Base-by-base conservation (phyloP, 768 basidiomycete species). In the Amanita pallidorosea region DNA sequence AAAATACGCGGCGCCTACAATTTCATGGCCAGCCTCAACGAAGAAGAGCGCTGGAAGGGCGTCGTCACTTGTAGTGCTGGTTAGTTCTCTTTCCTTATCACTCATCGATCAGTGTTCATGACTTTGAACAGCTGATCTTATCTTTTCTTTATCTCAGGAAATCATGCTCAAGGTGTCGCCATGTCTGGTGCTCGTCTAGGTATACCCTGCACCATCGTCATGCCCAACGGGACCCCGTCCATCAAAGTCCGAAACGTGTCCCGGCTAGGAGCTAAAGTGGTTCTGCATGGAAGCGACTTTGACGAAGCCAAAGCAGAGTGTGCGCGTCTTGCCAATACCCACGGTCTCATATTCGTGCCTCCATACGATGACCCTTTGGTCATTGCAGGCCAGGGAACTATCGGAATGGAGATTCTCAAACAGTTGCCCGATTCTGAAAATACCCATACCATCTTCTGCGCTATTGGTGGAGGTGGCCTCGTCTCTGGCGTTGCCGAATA, bases 1-100 rank as follows among this genome's bases (percentile, higher is more conserved):
- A 99, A 99, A 64, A 93, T 98, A 43, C 76, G 96, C 4, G 96
- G 96, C 20, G 96, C 96, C 29, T 99, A 96, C 71, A 99, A 99
- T 66, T 89, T 96, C 60, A 99, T 99, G 95, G 90, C 90, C 18
- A 77, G 78, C 65, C 71, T 99, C 33, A 72, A 73, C 7, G 83
- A 86, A 29, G 90, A 93, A 51, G 95, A 98, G 62, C 75, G 91
- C 52, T 94, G 93, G 89, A 93, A 93, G 66, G 96, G 96, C 53
- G 96, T 99, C 57, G 74, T 98, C 49, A 97, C 96, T 43, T 99
- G 96, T 63, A 95, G 91, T 64, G 96, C 96, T 53, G 95, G 94
- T 96, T 69, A 80, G 89, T 83, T 9, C 9, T 7, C 5, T 31
- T 33, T 48, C 23, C 7, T 35, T 34, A 17, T 34, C 17, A 18